Conservation (phyloP, 768 basidiomycete genomes). For the Tricholoma furcatifolium region DNA sequence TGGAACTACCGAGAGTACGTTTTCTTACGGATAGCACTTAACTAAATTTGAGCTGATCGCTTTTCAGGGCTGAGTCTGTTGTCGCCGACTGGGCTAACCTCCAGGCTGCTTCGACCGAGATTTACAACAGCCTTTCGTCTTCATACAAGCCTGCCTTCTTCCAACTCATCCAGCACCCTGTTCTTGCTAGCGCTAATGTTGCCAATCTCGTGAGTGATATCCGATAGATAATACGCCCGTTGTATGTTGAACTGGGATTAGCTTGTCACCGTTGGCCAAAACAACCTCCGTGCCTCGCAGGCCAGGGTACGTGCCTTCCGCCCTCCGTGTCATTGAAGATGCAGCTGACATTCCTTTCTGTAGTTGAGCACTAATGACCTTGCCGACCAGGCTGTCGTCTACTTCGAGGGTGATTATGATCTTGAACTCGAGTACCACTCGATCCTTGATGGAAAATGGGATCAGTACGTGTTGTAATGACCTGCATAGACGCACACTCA, state of each 20-base stretch:
- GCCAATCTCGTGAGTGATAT: slow-evolving; percentile 41
- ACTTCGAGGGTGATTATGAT: slow-evolving; percentile 63
- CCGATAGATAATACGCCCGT: background rate
- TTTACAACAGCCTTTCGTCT: slow-evolving; percentile 52
- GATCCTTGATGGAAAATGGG: slow-evolving; percentile 63
- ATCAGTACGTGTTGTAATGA: slow-evolving; percentile 40
- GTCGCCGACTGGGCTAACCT: slow-evolving; percentile 49
- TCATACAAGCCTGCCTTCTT: slow-evolving; percentile 59
- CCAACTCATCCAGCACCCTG: slow-evolving; percentile 69
- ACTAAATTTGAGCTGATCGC: background rate
- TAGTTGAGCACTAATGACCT: slow-evolving; percentile 55
- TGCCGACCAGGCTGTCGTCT: slow-evolving; percentile 50
- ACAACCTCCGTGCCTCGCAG: slow-evolving; percentile 63
- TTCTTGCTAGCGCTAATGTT: slow-evolving; percentile 56
- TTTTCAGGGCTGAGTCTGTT: slow-evolving; percentile 56
- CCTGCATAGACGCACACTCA: background rate
- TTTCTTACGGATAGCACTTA: background rate
- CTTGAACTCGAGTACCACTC: slow-evolving; percentile 60
- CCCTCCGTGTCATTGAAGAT: background rate
- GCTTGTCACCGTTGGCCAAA: slow-evolving; percentile 57
- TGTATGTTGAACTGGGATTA: slow-evolving; percentile 5
- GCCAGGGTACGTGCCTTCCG: slow-evolving; percentile 36
- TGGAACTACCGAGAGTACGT: slow-evolving; percentile 69
- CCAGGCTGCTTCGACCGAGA: slow-evolving; percentile 44
- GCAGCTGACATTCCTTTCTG: background rate